phyloP scores from a whole-genome alignment of 371 early-diverging fungal species.

The Scutellospora calospora region DNA sequence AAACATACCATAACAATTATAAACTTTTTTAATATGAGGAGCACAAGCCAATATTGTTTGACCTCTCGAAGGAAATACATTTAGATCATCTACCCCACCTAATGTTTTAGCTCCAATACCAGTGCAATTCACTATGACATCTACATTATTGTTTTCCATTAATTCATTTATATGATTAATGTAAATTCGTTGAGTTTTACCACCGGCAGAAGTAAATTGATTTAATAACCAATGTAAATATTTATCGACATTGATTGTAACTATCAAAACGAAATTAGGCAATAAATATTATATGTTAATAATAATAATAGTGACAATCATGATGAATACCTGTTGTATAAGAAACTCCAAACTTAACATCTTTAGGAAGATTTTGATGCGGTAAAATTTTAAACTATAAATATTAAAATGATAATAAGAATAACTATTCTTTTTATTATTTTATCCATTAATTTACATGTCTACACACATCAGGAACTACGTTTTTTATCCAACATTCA shows the following conservation, averaged over 20 bases:
- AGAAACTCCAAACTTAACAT: slow-evolving; percentile 58
- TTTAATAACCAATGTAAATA: slow-evolving; percentile 71
- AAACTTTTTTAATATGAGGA: slow-evolving; percentile 61
- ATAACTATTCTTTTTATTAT: too few relatives aligned
- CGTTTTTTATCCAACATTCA: too few relatives aligned
- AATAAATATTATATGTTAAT: too few relatives aligned
- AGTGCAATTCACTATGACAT: slow-evolving; percentile 80
- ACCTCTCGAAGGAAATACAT: slow-evolving; percentile 76
- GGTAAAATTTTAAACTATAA: slow-evolving; percentile 55
- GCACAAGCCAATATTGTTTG: slow-evolving; percentile 75
- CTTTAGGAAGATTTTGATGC: slow-evolving; percentile 55
- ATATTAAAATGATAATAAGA: too few relatives aligned
- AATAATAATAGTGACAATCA: too few relatives aligned
- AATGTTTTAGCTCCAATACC: slow-evolving; percentile 71
- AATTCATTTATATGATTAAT: slow-evolving; percentile 64
- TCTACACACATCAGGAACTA: too few relatives aligned
- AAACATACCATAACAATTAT: slow-evolving; percentile 55
- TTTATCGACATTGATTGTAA: slow-evolving; percentile 64
- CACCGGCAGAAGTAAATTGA: slow-evolving; percentile 64
- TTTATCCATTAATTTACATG: too few relatives aligned
- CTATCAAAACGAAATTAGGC: slow-evolving; percentile 44
- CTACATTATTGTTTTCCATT: slow-evolving; percentile 45
- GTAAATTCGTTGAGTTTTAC: slow-evolving; percentile 53
- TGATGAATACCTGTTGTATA: slow-evolving; percentile 58
- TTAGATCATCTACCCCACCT: slow-evolving; percentile 74